These are phyloP conservation scores for Hordeum marinum DNA, from an alignment of 176 grass and related monocot species.

Conservation along the genomic window DNA sequence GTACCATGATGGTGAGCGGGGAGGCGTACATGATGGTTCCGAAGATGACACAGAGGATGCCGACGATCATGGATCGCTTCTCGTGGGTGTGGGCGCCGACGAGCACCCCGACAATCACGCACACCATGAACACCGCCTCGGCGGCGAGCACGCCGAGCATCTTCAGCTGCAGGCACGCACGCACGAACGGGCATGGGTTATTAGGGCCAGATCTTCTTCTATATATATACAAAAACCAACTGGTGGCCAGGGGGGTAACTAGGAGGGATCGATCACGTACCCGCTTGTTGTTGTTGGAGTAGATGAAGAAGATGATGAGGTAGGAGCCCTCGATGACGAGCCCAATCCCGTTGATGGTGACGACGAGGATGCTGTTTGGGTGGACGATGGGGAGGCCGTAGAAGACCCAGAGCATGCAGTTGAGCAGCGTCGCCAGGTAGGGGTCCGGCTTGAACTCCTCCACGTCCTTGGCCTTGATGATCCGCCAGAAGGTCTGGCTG, in stretches of 20 bases:
- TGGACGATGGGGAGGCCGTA: not conserved
- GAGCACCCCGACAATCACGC: not conserved
- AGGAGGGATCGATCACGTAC: no score
- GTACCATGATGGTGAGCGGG: no score
- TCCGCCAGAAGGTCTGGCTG: not conserved
- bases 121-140: not conserved
- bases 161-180: not conserved
- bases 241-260: no score
- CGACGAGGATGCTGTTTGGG: not conserved
- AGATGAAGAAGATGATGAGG: not conserved
- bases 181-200: not conserved
- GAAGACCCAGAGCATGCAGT: not conserved
- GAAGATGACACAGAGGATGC: no score
- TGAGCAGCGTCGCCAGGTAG: not conserved
- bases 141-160: not conserved
- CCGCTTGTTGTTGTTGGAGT: not conserved
- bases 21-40: no score
- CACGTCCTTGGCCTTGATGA: not conserved
- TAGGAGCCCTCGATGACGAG: not conserved
- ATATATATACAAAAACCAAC: no score
- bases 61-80: no score
- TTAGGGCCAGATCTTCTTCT: not conserved
- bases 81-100: not conserved
- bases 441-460: not conserved
- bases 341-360: not conserved